Evolutionary conservation across 768 basidiomycete species (phyloP).

Genomic region (Neoboletus magnificus): DNA sequence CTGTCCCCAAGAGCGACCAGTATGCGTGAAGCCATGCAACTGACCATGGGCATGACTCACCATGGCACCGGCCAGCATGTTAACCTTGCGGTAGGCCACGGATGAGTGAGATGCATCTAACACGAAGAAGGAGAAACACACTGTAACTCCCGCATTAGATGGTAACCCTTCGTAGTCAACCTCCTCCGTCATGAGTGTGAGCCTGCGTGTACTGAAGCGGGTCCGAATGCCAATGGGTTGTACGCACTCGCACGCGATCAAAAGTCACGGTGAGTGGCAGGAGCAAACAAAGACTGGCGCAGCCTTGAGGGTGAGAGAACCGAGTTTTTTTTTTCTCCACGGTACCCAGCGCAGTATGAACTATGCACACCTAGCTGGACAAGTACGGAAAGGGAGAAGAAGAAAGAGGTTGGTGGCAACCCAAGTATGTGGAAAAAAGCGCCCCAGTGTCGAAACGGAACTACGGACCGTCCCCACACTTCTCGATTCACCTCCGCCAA

Average conservation of each 20-base stretch:
- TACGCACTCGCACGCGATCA: constrained; percentile 3
- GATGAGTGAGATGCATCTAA: constrained; percentile 16
- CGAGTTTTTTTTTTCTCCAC: constrained; percentile 3
- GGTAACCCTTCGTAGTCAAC: constrained; percentile 68
- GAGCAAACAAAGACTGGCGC: background rate
- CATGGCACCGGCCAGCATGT: constrained; percentile 96
- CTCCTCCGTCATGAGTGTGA: constrained; percentile 38
- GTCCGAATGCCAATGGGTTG: constrained; percentile 5
- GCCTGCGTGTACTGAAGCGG: constrained; percentile 3
- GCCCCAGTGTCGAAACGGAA: constrained; percentile 2
- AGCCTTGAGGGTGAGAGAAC: constrained; percentile 6
- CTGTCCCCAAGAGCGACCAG: background rate
- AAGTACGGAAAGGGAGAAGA: background rate
- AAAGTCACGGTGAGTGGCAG: background rate
- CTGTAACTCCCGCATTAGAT: constrained; percentile 75
- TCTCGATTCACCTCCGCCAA: background rate
- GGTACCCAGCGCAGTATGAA: background rate
- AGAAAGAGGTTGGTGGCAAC: background rate
- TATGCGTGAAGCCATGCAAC: background rate
- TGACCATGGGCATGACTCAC: constrained; percentile 47
- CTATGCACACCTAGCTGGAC: background rate
- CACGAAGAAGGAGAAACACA: constrained; percentile 27
- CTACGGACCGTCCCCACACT: background rate
- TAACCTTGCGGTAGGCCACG: constrained; percentile 53
- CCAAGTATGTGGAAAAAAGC: constrained; percentile 4